Percentiles rank a stretch among this genome's conserved stretches.
Evolutionary conservation across 2,329 filamentous ascomycete species (phyloP).

Genomic region (Penicillium sp.): DNA sequence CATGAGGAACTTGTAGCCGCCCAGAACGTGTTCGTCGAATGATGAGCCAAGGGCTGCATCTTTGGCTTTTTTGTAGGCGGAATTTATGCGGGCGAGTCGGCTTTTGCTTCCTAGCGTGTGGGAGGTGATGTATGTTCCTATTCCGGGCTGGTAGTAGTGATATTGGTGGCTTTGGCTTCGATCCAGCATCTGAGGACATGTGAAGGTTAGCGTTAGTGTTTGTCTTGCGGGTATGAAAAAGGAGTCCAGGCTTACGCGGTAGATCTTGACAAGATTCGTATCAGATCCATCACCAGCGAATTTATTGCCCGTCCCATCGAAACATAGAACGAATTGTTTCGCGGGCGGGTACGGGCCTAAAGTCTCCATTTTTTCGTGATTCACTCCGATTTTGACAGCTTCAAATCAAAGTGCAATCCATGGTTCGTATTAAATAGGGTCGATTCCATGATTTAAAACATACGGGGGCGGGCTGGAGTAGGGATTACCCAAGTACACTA

Average conservation of each 20-base stretch:
- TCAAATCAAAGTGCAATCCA: background rate
- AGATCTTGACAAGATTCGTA: slow-evolving; percentile 50
- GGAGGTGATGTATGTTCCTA: slow-evolving; percentile 46
- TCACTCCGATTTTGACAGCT: no score
- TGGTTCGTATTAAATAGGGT: background rate
- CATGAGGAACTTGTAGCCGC: slow-evolving; percentile 78
- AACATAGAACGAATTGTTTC: slow-evolving; percentile 44
- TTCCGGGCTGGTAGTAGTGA: slow-evolving; percentile 47
- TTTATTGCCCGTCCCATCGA: slow-evolving; percentile 48
- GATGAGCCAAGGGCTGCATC: slow-evolving; percentile 78
- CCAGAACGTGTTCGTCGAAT: slow-evolving; percentile 80
- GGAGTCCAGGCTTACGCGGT: slow-evolving; percentile 34
- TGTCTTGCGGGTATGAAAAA: background rate
- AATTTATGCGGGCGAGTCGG: slow-evolving; percentile 55
- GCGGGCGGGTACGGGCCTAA: slow-evolving; percentile 22
- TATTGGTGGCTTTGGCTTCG: slow-evolving; percentile 41
- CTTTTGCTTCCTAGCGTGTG: slow-evolving; percentile 35
- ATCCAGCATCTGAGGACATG: slow-evolving; percentile 40
- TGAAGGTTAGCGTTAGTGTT: background rate
- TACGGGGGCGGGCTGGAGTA: background rate
- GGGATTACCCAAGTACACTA: background rate
- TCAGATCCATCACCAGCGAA: slow-evolving; percentile 45
- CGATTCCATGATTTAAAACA: background rate
- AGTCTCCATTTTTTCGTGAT: background rate
- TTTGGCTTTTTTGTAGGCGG: slow-evolving; percentile 39